Evolutionary conservation across 2,329 filamentous ascomycete genomes (phyloP).

Genomic region (Botryotinia narcissicola): DNA sequence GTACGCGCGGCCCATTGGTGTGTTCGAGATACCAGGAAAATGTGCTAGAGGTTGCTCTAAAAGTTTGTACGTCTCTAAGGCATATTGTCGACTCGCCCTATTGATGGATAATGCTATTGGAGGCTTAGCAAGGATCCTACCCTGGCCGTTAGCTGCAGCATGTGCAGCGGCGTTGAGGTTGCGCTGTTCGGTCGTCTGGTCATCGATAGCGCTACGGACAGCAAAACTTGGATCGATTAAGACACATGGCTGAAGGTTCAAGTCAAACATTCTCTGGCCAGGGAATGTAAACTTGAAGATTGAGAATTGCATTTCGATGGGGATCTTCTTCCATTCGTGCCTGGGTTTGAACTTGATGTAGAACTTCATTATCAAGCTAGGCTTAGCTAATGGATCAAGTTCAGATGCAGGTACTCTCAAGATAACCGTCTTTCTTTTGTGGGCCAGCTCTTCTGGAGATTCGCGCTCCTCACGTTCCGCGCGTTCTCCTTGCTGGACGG

Average conservation of each 20-base stretch:
- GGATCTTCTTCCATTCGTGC: not conserved
- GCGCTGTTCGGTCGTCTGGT: not conserved
- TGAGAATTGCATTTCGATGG: not conserved
- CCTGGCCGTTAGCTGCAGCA: not conserved
- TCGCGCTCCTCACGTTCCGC: not conserved
- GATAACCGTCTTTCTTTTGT: not conserved
- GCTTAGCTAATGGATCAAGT: not conserved
- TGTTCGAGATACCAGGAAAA: fast-evolving
- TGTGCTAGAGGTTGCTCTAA: not conserved
- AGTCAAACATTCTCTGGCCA: not conserved
- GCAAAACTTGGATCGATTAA: not conserved
- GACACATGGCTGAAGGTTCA: not conserved
- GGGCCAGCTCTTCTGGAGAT: not conserved
- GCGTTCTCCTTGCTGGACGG: not conserved
- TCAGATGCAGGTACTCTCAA: not conserved
- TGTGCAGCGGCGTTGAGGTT: not conserved
- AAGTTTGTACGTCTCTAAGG: not conserved
- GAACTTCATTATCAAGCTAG: not conserved
- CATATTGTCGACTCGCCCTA: not conserved
- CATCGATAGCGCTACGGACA: not conserved
- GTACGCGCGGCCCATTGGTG: not conserved
- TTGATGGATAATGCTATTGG: not conserved
- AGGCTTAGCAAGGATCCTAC: not conserved
- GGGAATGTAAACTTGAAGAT: not conserved
- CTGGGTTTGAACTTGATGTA: not conserved